phyloP scores from a whole-genome alignment of 2,329 filamentous ascomycete species.

The Aspergillus eucalypticola region DNA sequence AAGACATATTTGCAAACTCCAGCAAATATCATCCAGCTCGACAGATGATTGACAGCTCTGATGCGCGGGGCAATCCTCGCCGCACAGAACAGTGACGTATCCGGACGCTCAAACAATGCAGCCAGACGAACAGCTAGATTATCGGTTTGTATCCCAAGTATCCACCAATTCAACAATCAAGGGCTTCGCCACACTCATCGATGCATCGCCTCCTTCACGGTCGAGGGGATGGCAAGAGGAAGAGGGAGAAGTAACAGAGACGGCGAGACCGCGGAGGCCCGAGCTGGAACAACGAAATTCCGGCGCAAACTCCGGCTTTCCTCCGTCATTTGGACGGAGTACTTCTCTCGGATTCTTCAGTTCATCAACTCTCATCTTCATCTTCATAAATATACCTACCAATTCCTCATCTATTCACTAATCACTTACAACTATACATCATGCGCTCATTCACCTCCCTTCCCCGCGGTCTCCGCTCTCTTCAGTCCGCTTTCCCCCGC shows the following conservation, averaged over 20 bases:
- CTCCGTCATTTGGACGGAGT: background rate
- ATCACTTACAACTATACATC: background rate
- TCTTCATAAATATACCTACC: background rate
- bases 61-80: constrained; percentile 16
- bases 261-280: constrained; percentile 21
- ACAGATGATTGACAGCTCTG: background rate
- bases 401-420: background rate
- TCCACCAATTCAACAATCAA: background rate
- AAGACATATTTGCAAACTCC: constrained; percentile 45
- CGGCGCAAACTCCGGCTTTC: constrained; percentile 23
- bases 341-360: background rate
- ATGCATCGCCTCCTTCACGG: background rate
- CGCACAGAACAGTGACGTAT: background rate
- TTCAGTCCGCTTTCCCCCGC: constrained; percentile 18
- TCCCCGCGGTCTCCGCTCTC: constrained; percentile 26
- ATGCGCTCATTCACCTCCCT: constrained; percentile 25
- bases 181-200: background rate
- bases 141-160: background rate
- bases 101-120: no score
- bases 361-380: background rate
- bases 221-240: background rate
- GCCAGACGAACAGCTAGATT: no score
- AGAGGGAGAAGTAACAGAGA: constrained; percentile 1
- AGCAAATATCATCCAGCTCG: constrained; percentile 13
- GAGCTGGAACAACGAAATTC: constrained; percentile 29